Evolutionary conservation across 1,284 basidiomycete genomes (phyloP).

Genomic region (Xerocomus nothofagi): DNA sequence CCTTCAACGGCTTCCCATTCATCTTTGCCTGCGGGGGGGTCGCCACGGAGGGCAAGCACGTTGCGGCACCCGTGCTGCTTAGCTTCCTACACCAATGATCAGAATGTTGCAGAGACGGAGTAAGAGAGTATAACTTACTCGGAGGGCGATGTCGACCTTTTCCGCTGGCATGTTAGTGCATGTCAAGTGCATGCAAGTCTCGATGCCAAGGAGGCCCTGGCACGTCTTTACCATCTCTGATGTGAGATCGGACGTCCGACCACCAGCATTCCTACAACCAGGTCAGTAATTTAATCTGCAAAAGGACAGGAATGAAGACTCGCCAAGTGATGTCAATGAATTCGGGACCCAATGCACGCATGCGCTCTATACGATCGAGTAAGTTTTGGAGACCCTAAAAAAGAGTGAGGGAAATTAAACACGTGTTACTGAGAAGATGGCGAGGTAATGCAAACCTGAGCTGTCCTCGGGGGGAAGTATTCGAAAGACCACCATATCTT

Average conservation of each 20-base stretch:
- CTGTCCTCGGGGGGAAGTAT: constrained; percentile 94
- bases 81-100: constrained; percentile 66
- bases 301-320: constrained; percentile 23
- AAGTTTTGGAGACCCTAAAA: constrained; percentile 88
- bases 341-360: constrained; percentile 93
- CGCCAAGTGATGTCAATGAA: constrained; percentile 98
- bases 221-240: constrained; percentile 97
- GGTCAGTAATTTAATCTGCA: constrained; percentile 2
- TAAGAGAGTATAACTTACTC: constrained; percentile 49
- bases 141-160: constrained; percentile 89
- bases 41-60: constrained; percentile 92
- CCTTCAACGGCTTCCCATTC: constrained; percentile 90
- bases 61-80: constrained; percentile 92
- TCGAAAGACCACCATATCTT: constrained; percentile 96
- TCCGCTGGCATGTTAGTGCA: constrained; percentile 97
- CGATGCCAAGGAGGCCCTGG: constrained; percentile 88
- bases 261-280: constrained; percentile 84
- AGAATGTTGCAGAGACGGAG: constrained; percentile 13
- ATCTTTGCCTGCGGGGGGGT: constrained; percentile 85
- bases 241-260: constrained; percentile 89
- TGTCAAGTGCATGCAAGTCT: constrained; percentile 98
- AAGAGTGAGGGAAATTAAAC: constrained; percentile 1
- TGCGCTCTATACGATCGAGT: constrained; percentile 95
- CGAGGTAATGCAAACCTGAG: constrained; percentile 62
- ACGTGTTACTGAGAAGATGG: neutral